Percentiles rank a stretch among this genome's conserved stretches.
phyloP scores from a whole-genome alignment of 108 stramenopile species.

The Schizochytrium sp. region DNA sequence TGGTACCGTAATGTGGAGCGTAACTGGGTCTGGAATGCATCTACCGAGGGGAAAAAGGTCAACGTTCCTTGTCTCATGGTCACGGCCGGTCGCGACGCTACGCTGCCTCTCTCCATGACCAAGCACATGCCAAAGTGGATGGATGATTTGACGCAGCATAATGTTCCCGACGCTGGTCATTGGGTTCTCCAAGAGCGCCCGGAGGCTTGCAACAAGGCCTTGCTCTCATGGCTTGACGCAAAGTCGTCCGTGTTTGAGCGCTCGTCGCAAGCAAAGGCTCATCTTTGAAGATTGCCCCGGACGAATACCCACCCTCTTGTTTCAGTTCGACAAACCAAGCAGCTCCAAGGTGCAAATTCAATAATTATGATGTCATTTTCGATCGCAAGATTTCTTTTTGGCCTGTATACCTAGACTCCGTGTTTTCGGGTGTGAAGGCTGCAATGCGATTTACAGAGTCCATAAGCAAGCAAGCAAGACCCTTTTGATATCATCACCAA shows the following conservation, averaged over 20 bases:
- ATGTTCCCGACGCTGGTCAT: not conserved
- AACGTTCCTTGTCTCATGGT: not conserved
- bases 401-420: too few species aligned
- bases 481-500: too few species aligned
- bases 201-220: not conserved
- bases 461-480: too few species aligned
- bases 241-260: not conserved
- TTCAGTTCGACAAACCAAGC: too few species aligned
- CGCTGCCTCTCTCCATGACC: not conserved
- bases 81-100: not conserved
- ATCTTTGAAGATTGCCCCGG: too few species aligned
- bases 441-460: too few species aligned
- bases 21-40: not conserved
- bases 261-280: not conserved
- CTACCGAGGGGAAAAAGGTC: not conserved
- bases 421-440: too few species aligned
- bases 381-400: too few species aligned
- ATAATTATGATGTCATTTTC: too few species aligned
- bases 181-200: constrained; percentile 10
- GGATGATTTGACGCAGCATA: not conserved
- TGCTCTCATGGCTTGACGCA: not conserved
- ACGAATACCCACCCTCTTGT: too few species aligned
- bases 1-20: constrained; percentile 18
- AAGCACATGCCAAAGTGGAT: constrained; percentile 2
- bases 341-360: too few species aligned